Evolutionary conservation across 1,284 basidiomycete species (phyloP), one percentile per base, ranked within the genome.

Genomic region (Stereum hirsutum): DNA sequence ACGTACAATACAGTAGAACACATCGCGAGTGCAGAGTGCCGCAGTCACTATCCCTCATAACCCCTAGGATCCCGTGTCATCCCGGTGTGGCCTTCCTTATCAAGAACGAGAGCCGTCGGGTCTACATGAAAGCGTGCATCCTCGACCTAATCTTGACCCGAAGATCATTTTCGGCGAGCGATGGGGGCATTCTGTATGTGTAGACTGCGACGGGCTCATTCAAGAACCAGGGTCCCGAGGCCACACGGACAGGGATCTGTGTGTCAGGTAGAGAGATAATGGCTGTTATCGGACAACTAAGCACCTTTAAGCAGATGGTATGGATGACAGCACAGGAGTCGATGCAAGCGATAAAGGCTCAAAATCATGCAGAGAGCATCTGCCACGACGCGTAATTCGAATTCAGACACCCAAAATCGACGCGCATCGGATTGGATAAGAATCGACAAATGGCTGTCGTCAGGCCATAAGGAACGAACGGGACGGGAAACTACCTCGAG

Each of bases 171-270:
- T 14, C 36, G 11, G 24, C 36, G 12, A 26, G n/a, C 8, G 21
- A 30, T 10, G 12, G 36, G 21, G 17, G 36, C 36, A n/a, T 38
- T 25, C 36, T 38, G 36, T 38, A 17, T 20, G 36, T 23, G 17
- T 11, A 26, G 10, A 20, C n/a, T 24, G 20, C 23, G 26, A 17
- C 36, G 17, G 10, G 21, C 8, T 8, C 20, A 8, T 24, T 24
- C 7, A 7, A 38, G 11, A 38, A 10, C 17, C 36, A 24, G 36
- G 36, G 20, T 38, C 21, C 36, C 21, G 36, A 38, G 36, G 36
- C 36, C 23, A 26, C 23, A 38, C 36, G 23, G 36, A 38, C 36
- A 38, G 24, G 26, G 36, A 38, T 20, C 36, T 26, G 24, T 26
- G 24, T 20, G 36, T 38, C n/a, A 20, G 11, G n/a, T 20, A 24